These are phyloP conservation scores for Pythium aquatile DNA, from an alignment of 352 stramenopile species.

Conservation along the genomic window DNA sequence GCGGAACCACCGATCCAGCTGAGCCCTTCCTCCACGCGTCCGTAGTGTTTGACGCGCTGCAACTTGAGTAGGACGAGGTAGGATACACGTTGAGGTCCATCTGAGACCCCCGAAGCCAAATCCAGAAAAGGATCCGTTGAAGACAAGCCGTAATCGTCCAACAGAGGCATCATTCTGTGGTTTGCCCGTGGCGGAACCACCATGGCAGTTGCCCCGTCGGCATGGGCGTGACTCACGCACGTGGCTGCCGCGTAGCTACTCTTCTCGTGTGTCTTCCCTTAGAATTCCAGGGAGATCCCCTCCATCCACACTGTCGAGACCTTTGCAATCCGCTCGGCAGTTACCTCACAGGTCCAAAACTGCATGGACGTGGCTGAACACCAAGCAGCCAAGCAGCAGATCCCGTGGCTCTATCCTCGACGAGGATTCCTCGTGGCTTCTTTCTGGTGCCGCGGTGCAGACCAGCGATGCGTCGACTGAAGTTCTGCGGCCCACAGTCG, in stretches of 20 bases:
- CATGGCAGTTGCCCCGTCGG: no score
- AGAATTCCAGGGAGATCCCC: no score
- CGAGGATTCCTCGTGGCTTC: neutral
- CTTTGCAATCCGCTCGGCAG: constrained; percentile 2
- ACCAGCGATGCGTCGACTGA: neutral
- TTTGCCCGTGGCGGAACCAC: no score
- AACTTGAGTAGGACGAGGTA: constrained; percentile 31
- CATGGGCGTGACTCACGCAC: no score
- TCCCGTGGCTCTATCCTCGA: neutral
- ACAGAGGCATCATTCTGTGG: neutral
- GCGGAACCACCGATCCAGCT: constrained; percentile 34
- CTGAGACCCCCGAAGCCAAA: neutral
- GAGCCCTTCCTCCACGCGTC: constrained; percentile 41
- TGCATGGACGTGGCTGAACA: neutral
- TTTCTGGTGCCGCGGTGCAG: neutral
- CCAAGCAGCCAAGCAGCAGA: neutral
- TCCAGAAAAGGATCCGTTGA: neutral
- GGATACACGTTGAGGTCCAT: neutral
- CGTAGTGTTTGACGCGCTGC: constrained; percentile 51
- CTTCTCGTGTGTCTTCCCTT: neutral
- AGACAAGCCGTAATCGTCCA: neutral
- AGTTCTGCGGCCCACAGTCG: neutral
- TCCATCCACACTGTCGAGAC: neutral
- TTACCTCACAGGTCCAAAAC: neutral
- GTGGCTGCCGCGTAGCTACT: neutral